Evolutionary conservation across 768 basidiomycete species (phyloP).

Genomic region (Brasilioporus rufonigricans): DNA sequence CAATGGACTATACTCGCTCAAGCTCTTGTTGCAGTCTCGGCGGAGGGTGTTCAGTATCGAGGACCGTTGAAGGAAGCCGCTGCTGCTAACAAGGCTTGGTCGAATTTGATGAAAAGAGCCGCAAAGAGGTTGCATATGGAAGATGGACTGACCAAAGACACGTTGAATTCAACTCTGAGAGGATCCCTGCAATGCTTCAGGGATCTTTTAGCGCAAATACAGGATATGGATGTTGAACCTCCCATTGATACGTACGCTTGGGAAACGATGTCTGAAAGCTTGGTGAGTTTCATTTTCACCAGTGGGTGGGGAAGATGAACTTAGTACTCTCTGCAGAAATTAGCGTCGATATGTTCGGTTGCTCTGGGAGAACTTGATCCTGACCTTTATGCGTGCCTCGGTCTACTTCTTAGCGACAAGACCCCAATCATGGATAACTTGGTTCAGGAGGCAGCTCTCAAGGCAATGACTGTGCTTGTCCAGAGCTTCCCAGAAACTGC

Average conservation of each 20-base stretch:
- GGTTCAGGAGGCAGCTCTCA: conserved; percentile 87
- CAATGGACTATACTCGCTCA: conserved; percentile 86
- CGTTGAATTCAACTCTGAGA: conserved; percentile 48
- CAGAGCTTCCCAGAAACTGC: conserved; percentile 86
- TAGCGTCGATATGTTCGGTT: conserved; percentile 78
- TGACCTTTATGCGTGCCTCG: conserved; percentile 65
- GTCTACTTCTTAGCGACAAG: conserved; percentile 73
- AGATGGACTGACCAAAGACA: conserved; percentile 33
- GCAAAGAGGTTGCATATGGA: conserved; percentile 39
- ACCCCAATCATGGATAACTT: conserved; percentile 80
- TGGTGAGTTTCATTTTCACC: conserved; percentile 47
- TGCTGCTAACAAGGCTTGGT: conserved; percentile 83
- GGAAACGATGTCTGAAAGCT: conserved; percentile 89
- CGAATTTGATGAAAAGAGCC: conserved; percentile 57
- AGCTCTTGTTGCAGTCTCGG: conserved; percentile 45
- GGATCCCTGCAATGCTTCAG: conserved; percentile 75
- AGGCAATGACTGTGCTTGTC: conserved; percentile 80
- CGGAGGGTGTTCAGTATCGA: conserved; percentile 15
- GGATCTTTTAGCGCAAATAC: conserved; percentile 74
- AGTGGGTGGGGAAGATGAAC: neutral
- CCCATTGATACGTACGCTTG: conserved; percentile 84
- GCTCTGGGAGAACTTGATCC: conserved; percentile 66
- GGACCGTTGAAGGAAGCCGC: conserved; percentile 61
- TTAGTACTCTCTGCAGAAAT: conserved; percentile 53
- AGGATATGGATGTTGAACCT: conserved; percentile 80